Conservation (phyloP, 805 yeast species). For the Metschnikowia baotianmanensis region DNA sequence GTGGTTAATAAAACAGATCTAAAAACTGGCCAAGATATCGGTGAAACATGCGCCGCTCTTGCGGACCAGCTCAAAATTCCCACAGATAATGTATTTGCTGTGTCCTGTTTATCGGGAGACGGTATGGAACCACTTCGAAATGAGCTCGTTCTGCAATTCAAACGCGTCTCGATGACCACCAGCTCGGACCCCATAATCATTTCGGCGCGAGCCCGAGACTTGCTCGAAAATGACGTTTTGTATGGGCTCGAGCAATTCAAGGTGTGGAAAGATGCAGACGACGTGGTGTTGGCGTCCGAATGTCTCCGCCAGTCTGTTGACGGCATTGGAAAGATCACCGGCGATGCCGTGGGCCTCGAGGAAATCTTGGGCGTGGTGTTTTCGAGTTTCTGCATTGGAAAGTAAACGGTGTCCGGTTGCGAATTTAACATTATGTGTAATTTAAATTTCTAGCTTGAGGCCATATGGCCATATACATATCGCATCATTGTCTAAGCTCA, state of each 20-base stretch:
- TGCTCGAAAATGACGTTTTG: conserved; percentile 71
- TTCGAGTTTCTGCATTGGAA: conserved; percentile 91
- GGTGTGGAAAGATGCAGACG: conserved; percentile 49
- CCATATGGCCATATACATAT: too few relatives aligned
- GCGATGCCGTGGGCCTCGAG: conserved; percentile 83
- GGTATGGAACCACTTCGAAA: conserved; percentile 55
- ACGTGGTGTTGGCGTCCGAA: conserved; percentile 79
- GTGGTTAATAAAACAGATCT: conserved; percentile 65
- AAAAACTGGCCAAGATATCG: conserved; percentile 20
- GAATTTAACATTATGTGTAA: too few relatives aligned
- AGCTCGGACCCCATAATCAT: conserved; percentile 65
- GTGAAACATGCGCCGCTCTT: conserved; percentile 5
- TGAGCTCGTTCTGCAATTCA: conserved; percentile 45
- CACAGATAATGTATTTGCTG: conserved; percentile 19
- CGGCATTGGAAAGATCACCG: conserved; percentile 91
- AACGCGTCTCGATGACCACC: conserved; percentile 47
- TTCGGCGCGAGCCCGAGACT: conserved; percentile 73
- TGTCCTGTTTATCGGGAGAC: conserved; percentile 59
- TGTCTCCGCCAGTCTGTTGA: conserved; percentile 69
- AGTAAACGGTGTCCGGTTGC: conserved; percentile 42
- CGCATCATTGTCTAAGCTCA: too few relatives aligned
- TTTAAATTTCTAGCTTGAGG: too few relatives aligned
- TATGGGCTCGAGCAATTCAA: conserved; percentile 69
- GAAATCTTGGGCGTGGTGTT: conserved; percentile 90
- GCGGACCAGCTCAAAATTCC: conserved; percentile 17